These are phyloP conservation scores for Chaetomium fimeti DNA, from an alignment of 495 filamentous ascomycete genomes.

Conservation along the genomic window DNA sequence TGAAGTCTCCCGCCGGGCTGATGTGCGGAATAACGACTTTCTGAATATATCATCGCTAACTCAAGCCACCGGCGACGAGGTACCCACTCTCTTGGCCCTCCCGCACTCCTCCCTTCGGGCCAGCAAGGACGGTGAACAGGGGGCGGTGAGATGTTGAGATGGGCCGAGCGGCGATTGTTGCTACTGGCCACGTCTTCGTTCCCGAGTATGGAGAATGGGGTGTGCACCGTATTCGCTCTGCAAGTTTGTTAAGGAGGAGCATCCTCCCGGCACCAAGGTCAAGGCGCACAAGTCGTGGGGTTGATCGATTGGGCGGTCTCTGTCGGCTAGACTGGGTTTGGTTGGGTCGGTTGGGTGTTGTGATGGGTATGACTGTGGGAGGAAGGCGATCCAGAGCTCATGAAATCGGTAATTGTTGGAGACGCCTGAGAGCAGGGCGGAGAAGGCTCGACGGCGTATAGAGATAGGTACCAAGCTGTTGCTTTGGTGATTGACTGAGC, in stretches of 20 bases:
- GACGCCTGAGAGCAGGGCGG: too few species aligned
- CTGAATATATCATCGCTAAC: constrained; percentile 28
- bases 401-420: too few species aligned
- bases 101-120: not conserved
- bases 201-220: constrained; percentile 42
- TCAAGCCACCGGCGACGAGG: too few species aligned
- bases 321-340: not conserved
- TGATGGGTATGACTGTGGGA: too few species aligned
- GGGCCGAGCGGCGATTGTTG: too few species aligned
- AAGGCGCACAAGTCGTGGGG: constrained; percentile 33
- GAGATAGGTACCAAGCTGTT: too few species aligned
- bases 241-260: constrained; percentile 48
- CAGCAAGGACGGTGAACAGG: too few species aligned
- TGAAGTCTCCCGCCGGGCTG: constrained; percentile 29
- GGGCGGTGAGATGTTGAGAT: too few species aligned
- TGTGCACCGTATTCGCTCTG: constrained; percentile 47
- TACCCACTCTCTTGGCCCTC: not conserved
- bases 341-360: too few species aligned
- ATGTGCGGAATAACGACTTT: constrained; percentile 36
- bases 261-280: constrained; percentile 52
- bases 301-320: not conserved
- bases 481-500: too few species aligned
- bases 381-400: too few species aligned
- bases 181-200: constrained; percentile 35
- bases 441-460: too few species aligned